These are phyloP conservation scores for Russula foetens DNA, from an alignment of 768 basidiomycete species.

Conservation along the genomic window DNA sequence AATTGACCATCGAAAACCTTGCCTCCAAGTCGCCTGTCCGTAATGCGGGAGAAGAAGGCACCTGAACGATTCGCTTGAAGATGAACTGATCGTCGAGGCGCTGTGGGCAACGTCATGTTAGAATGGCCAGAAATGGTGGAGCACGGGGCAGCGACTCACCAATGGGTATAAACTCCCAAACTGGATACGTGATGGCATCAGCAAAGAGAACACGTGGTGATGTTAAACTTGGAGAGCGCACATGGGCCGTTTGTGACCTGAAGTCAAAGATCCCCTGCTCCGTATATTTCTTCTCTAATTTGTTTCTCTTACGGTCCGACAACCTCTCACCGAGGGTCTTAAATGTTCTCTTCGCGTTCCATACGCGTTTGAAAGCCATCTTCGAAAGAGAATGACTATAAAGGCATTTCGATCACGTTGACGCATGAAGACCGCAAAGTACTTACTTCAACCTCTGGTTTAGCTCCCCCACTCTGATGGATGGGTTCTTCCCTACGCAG, in stretches of 20 bases:
- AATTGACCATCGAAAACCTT: too few relatives aligned
- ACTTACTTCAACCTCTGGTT: constrained; percentile 4
- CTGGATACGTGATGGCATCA: background rate
- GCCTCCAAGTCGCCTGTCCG: too few relatives aligned
- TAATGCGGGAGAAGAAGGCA: too few relatives aligned
- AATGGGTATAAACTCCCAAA: constrained; percentile 2
- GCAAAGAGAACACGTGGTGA: background rate
- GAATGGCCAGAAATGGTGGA: too few relatives aligned
- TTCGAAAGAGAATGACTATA: background rate
- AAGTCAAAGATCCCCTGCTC: background rate
- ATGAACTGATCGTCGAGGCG: background rate
- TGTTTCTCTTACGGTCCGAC: background rate
- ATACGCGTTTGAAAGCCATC: constrained; percentile 1
- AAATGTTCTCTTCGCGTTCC: background rate
- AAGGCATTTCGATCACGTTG: background rate
- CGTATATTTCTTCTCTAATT: background rate
- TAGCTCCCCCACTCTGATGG: background rate
- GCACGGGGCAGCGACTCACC: background rate
- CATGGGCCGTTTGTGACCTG: constrained; percentile 5
- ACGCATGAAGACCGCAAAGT: background rate
- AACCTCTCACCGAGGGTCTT: background rate
- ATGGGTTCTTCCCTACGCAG: background rate
- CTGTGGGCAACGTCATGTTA: background rate
- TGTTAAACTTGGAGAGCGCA: background rate
- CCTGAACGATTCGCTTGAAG: background rate